phyloP scores from a whole-genome alignment of 2,329 filamentous ascomycete genomes.

The Neofusicoccum umdonicola region DNA sequence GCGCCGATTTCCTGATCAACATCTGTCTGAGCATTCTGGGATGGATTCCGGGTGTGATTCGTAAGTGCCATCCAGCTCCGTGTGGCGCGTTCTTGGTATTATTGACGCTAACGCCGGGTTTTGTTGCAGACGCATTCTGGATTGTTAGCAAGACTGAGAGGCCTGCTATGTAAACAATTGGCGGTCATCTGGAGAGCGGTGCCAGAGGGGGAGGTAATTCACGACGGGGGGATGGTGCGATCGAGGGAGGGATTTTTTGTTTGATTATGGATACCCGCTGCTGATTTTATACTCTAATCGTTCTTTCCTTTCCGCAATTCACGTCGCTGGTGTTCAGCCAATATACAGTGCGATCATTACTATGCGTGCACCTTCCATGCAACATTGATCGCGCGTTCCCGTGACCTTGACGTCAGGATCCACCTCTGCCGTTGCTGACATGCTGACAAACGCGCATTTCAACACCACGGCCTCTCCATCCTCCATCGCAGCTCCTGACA shows the following conservation, averaged over 20 bases:
- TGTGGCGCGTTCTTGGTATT: no score
- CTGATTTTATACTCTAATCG: not conserved
- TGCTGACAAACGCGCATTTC: not conserved
- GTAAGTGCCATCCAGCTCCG: not conserved
- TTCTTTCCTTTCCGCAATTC: no score
- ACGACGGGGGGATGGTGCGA: not conserved
- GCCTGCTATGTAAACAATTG: not conserved
- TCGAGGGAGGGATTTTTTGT: no score
- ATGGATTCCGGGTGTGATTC: constrained; percentile 32
- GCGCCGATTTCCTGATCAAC: constrained; percentile 42
- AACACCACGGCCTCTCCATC: not conserved
- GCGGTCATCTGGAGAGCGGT: not conserved
- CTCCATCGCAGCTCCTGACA: not conserved
- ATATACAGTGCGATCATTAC: no score
- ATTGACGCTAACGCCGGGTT: not conserved
- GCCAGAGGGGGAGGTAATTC: not conserved
- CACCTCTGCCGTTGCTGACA: not conserved
- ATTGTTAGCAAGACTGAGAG: constrained; percentile 24
- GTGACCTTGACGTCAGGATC: not conserved
- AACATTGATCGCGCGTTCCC: not conserved
- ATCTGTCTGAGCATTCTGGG: constrained; percentile 38
- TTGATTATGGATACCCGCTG: not conserved
- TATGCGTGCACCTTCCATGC: not conserved
- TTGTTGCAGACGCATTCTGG: constrained; percentile 23
- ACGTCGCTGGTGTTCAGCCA: no score